Percentiles rank a stretch among this genome's conserved stretches.
Conservation (phyloP, 2,329 filamentous ascomycete genomes). For the Aspergillus piperis region DNA sequence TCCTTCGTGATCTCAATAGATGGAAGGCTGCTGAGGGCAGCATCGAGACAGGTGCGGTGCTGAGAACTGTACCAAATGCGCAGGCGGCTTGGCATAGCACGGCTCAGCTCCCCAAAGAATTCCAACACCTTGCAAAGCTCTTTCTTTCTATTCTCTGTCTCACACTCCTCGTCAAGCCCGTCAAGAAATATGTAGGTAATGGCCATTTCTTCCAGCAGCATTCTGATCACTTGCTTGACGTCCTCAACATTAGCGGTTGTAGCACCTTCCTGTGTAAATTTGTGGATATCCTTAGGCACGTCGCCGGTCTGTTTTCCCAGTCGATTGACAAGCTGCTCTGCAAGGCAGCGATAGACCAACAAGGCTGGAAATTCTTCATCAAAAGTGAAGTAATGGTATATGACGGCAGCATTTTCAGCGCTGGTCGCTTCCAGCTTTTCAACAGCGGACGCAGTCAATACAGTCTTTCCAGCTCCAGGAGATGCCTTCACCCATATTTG, state of each 20-base stretch:
- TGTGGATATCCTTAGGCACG: slow-evolving; percentile 1
- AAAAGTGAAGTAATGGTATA: slow-evolving; percentile 4
- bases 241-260: slow-evolving; percentile 1
- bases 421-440: neutral
- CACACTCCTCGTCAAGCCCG: slow-evolving; percentile 2
- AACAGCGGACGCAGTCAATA: slow-evolving; percentile 1
- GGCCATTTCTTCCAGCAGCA: neutral
- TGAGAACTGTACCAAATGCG: slow-evolving; percentile 3
- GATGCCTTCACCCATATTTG: neutral
- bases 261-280: neutral
- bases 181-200: neutral
- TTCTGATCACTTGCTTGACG: neutral
- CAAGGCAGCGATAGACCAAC: slow-evolving; percentile 1
- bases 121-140: slow-evolving; percentile 3
- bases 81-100: neutral
- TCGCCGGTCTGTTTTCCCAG: slow-evolving; percentile 3
- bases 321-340: slow-evolving; percentile 5
- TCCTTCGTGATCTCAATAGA: neutral
- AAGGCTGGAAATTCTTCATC: slow-evolving; percentile 4
- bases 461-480: neutral
- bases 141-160: neutral
- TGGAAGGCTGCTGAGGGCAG: neutral
- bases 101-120: neutral
- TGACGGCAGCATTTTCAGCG: neutral
- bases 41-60: slow-evolving; percentile 2